Evolutionary conservation across 805 yeast genomes (phyloP), one percentile per base, ranked within the genome.

Genomic region (Sporopachydermia quercuum): DNA sequence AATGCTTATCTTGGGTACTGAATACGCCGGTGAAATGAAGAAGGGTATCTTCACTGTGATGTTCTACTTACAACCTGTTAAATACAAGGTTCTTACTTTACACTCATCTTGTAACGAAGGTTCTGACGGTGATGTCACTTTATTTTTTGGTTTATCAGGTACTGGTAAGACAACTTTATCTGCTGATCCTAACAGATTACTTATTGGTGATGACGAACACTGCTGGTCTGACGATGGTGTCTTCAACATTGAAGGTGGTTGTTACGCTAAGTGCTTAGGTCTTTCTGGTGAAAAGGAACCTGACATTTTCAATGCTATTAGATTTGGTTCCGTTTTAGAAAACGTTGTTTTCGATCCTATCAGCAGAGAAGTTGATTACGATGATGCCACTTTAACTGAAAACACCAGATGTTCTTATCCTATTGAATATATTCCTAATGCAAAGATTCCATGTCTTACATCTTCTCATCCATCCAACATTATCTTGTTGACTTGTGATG

Each of bases 21-120:
- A 89, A 70, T 89, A 89, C 58, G 98, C 98, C 41, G 98, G 98
- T 56, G 98, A 89, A 71, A 89, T 89, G 98, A 89, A 89, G 72
- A 89, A 89, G 71, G 98, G 98, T 68, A 86, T 89, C 55, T 86
- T 89, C 74, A 86, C 97, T 16, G 97, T 89, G 45, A 89, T 89
- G 98, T 89, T 91, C 68, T 89, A 89, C 71, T 71, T 91, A 62
- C 87, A 87, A 96, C 98, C 98, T 42, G 78, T 91, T 51, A 84
- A 74, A 62, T 82, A 87, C 70, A 65, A 83, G 54, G 86, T 89
- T 44, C 75, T 89, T 58, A 91, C 97, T 34, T 73, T 89, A 60
- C 97, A 89, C 65, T 87, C 96, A 2, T 83, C 95, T 47, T 84
- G 89, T 49, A 89, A 89, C 68, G 94, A 85, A 68, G 96, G 96